Conservation (phyloP, 106 monocot genomes). For the Alisma plantagoaquatica region DNA sequence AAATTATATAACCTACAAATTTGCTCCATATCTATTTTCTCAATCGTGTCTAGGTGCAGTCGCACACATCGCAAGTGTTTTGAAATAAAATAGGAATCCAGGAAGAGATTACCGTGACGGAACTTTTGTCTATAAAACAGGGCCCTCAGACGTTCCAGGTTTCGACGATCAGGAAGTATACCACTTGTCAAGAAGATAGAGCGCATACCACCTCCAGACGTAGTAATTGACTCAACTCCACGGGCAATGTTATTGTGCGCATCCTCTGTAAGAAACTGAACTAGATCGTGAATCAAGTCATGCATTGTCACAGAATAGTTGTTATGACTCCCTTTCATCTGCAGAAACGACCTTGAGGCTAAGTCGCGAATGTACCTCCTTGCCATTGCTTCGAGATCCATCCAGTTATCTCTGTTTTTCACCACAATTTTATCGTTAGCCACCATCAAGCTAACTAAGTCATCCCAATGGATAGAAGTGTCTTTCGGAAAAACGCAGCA, state of each 20-base stretch:
- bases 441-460: slow-evolving; percentile 18
- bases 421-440: slow-evolving; percentile 14
- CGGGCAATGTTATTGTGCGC: no score
- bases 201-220: not conserved
- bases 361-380: no score
- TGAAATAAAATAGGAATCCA: not conserved
- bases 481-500: slow-evolving; percentile 26
- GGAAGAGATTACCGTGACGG: not conserved
- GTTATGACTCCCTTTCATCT: no score
- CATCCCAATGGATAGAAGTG: not conserved
- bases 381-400: no score
- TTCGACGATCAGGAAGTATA: not conserved
- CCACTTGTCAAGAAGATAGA: not conserved
- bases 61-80: not conserved
- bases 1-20: not conserved
- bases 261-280: no score
- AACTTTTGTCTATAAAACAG: not conserved
- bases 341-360: not conserved
- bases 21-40: not conserved
- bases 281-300: slow-evolving; percentile 6
- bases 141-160: not conserved
- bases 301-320: not conserved
- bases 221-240: not conserved
- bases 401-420: no score
- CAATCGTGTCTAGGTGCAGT: no score